Evolutionary conservation across 78 protist species (phyloP).

Genomic region (Tieghemostelium lacteum): DNA sequence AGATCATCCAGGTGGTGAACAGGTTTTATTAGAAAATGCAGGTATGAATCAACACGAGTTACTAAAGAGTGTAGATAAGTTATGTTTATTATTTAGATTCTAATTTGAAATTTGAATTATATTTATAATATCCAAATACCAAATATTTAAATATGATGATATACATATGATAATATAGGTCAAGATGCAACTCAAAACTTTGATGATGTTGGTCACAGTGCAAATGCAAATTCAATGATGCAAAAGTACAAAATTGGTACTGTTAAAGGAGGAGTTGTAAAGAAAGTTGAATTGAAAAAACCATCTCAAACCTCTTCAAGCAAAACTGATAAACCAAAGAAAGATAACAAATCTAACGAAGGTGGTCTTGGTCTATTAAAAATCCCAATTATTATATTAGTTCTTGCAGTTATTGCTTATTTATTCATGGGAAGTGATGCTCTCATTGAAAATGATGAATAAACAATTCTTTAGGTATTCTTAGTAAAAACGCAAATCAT

Average conservation of each 20-base stretch:
- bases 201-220: slow-evolving; percentile 86
- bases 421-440: slow-evolving; percentile 5
- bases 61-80: no score
- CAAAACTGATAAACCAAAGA: slow-evolving; percentile 1
- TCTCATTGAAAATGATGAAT: neutral
- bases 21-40: slow-evolving; percentile 78
- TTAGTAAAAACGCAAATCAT: no score
- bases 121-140: neutral
- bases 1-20: slow-evolving; percentile 89
- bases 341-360: neutral
- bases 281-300: neutral
- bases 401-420: slow-evolving; percentile 45
- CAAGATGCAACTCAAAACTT: slow-evolving; percentile 78
- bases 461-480: no score
- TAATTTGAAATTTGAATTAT: neutral
- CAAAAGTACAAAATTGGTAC: slow-evolving; percentile 55
- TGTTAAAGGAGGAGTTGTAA: slow-evolving; percentile 41
- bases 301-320: neutral
- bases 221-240: slow-evolving; percentile 66
- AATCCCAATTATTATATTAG: slow-evolving; percentile 47
- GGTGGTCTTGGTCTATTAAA: slow-evolving; percentile 59
- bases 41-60: no score
- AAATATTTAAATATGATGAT: neutral
- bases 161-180: no score
- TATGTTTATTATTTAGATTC: neutral